Conservation (phyloP, 106 monocot genomes). For the Xerophyta viscosa region DNA sequence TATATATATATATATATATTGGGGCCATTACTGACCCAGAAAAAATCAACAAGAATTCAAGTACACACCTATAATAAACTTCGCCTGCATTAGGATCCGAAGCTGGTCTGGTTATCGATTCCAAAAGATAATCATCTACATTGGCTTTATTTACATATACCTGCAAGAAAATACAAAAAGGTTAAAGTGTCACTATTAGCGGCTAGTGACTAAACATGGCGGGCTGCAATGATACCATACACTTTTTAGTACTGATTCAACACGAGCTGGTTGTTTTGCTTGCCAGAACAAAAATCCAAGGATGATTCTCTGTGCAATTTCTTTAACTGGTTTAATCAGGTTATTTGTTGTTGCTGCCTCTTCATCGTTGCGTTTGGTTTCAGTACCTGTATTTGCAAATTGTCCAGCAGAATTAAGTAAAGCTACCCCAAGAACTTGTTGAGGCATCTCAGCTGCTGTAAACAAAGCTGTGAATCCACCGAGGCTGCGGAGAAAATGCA, state of each 20-base stretch:
- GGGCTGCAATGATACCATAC: slow-evolving; percentile 27
- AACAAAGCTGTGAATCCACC: slow-evolving; percentile 92
- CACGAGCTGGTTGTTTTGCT: slow-evolving; percentile 79
- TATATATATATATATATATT: background rate
- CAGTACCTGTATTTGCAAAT: slow-evolving; percentile 38
- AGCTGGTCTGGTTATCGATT: slow-evolving; percentile 74
- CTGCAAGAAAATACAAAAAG: slow-evolving; percentile 30
- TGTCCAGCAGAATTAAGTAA: slow-evolving; percentile 94
- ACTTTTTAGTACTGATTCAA: slow-evolving; percentile 78
- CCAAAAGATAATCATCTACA: slow-evolving; percentile 87
- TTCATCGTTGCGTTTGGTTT: slow-evolving; percentile 18
- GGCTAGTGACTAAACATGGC: too few species aligned
- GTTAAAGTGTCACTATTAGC: too few species aligned
- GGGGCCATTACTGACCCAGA: background rate
- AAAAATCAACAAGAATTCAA: background rate
- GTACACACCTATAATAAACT: slow-evolving; percentile 77
- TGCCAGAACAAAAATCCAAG: slow-evolving; percentile 93
- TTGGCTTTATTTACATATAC: slow-evolving; percentile 80
- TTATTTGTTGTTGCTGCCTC: slow-evolving; percentile 32
- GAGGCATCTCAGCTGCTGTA: slow-evolving; percentile 60
- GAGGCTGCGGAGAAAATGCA: slow-evolving; percentile 43
- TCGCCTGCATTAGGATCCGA: slow-evolving; percentile 86
- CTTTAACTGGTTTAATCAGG: slow-evolving; percentile 71
- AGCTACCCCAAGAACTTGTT: slow-evolving; percentile 52
- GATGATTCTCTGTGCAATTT: slow-evolving; percentile 58